Conservation (phyloP, 2,329 filamentous ascomycete genomes). For the Colletotrichum shisoi region DNA sequence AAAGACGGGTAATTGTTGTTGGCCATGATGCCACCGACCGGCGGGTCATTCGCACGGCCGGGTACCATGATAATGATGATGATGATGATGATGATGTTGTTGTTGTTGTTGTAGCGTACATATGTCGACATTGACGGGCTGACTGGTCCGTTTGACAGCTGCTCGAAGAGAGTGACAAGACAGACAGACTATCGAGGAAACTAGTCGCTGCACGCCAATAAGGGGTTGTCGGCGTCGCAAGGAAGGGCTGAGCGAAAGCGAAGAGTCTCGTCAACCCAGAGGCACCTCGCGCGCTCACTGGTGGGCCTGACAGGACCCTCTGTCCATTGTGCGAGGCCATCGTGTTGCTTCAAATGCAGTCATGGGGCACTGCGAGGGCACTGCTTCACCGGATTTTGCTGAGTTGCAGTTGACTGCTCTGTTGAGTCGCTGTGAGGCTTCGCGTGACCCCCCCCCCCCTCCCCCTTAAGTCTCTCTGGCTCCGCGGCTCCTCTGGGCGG, state of each 20-base stretch:
- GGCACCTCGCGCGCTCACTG: conserved; percentile 5
- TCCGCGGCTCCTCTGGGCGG: neutral
- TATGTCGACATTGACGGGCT: neutral
- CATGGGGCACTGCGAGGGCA: conserved; percentile 17
- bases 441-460: too few species aligned
- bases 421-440: neutral
- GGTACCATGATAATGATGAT: neutral
- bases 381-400: neutral
- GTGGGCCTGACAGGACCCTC: neutral
- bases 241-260: conserved; percentile 21
- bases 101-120: neutral
- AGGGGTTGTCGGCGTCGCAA: neutral
- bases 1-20: neutral
- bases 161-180: conserved; percentile 15
- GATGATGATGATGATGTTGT: too few species aligned
- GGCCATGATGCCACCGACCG: neutral
- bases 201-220: conserved; percentile 15
- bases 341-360: conserved; percentile 7
- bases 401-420: conserved; percentile 1
- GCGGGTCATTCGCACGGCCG: conserved; percentile 6
- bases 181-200: conserved; percentile 21
- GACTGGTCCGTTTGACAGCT: conserved; percentile 6
- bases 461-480: neutral
- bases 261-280: conserved; percentile 3
- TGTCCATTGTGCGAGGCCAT: conserved; percentile 19